Evolutionary conservation across 345 rosid species (phyloP).

Genomic region (Zanthoxylum bungeanum): DNA sequence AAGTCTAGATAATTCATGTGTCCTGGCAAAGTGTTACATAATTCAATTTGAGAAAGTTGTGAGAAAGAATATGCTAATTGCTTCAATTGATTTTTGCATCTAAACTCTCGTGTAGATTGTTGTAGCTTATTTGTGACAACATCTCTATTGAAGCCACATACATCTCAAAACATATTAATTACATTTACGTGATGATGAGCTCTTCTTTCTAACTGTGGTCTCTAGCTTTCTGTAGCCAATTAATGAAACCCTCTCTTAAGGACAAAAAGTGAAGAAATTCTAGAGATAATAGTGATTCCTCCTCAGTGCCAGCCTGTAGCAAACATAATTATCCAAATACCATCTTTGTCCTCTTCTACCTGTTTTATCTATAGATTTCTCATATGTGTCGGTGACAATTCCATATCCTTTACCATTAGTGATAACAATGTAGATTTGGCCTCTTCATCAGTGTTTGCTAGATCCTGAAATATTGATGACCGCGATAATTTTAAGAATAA

Average conservation of each 20-base stretch:
- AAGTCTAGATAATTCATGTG: background rate
- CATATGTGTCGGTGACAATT: conserved; percentile 25
- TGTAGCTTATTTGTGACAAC: background rate
- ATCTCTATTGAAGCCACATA: background rate
- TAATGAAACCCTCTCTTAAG: conserved; percentile 3
- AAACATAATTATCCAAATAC: conserved; percentile 10
- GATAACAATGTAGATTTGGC: conserved; percentile 37
- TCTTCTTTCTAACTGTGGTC: conserved; percentile 3
- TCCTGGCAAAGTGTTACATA: background rate
- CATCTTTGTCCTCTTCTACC: conserved; percentile 17
- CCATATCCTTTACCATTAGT: too few species aligned
- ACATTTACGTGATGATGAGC: conserved; percentile 6
- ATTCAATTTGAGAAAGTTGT: background rate
- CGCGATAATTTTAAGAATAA: background rate
- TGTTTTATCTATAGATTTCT: conserved; percentile 17
- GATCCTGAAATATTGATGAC: conserved; percentile 36
- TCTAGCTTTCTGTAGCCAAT: conserved; percentile 1
- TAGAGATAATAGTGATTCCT: too few species aligned
- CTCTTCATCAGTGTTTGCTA: conserved; percentile 21
- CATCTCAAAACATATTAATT: background rate
- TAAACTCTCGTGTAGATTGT: background rate
- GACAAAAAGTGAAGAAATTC: background rate
- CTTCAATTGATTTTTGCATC: conserved; percentile 10
- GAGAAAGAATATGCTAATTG: background rate
- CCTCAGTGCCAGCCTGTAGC: conserved; percentile 3